Evolutionary conservation across 495 filamentous ascomycete species (phyloP), one percentile per base, ranked within the genome.

Genomic region (Penicillium coffeae): DNA sequence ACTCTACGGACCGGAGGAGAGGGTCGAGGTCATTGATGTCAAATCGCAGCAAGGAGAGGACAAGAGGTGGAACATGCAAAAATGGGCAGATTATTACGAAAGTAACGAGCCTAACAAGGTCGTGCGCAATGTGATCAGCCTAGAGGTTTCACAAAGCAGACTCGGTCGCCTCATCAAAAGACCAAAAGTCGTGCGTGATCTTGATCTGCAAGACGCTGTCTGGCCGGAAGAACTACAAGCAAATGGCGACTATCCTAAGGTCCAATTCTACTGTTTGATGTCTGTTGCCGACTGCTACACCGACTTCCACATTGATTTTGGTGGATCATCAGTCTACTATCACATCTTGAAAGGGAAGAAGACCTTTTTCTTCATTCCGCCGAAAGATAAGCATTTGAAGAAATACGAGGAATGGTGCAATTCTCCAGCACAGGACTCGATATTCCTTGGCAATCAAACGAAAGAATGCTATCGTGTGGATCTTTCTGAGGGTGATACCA

Each of bases 251-350:
- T 78, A 70, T 21, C 81, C 82, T 3, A 81, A 80, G 49, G 83
- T 87, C 8, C 82, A 86, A 45, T 85, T 85, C 53, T 87, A 87
- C 66, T 85, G 80, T 58, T 65, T 89, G 32, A 89, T 89, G 86
- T 89, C 86, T 21, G 86, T 89, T 14, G 82, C 84, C 15, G 83
- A 89, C 59, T 87, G 84, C 51, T 89, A 85, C 50, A 89, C 86
- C 18, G 86, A 89, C 64, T 89, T 89, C 52, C 86, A 89, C 62
- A 86, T 89, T 54, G 86, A 89, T 59, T 89, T 89, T 65, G 86
- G 84, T 37, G 86, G 86, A 3, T 89, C 86, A 7, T 88, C 84
- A 1, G 86, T 89, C 8, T 89, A 83, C 58, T 89, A 89, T 54
- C 86, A 88, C 54, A 87, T 89, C 52, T 59, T 89, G 41, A 85